Evolutionary conservation across 2,329 filamentous ascomycete genomes (phyloP), one percentile per base, ranked within the genome.

Genomic region (Xylaria polymorpha): DNA sequence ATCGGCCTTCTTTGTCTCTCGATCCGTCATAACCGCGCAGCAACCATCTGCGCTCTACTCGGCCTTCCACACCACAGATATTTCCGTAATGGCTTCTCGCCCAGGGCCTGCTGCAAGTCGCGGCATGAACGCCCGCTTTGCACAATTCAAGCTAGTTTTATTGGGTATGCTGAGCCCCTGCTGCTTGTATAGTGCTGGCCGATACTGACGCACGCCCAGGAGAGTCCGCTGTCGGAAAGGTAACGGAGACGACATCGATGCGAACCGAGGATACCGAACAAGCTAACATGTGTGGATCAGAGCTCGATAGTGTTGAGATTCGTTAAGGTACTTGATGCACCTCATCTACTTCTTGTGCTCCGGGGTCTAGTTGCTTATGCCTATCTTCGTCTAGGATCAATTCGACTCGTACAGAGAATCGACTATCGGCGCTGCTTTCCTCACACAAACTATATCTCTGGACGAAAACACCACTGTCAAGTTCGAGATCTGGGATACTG

Each of bases 401-500:
- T 99, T 99, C 84, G 96, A 99, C 86, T 89, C 87, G 61, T 98
- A 98, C 86, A 91, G 94, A 83, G 95, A 98, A 90, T 97, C 94
- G 66, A 98, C 95, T 71, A 98, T 98, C 83, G 95, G 96, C 82
- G 96, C 97, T 77, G 97, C 97, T 75, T 99, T 99, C 87, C 89
- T 99, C 75, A 99, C 96, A 78, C 96, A 99, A 84, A 99, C 96
- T 75, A 98, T 99, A 81, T 95, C 95, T 67, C 92, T 99, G 82
- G 95, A 98, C 81, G 96, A 98, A 80, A 96, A 90, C 83, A 98
- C 96, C 69, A 99, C 96, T 66, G 95, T 99, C 83, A 99, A 99
- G 86, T 99, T 99, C 79, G 96, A 99, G 84, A 99, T 99, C 80
- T 99, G 96, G 94, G 94, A 98, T 83, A 99, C 96, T 10, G 96